Evolutionary conservation across 441 rosid genomes (phyloP), one percentile per base, ranked within the genome.

Genomic region (Pelargonium myrrhifolium): DNA sequence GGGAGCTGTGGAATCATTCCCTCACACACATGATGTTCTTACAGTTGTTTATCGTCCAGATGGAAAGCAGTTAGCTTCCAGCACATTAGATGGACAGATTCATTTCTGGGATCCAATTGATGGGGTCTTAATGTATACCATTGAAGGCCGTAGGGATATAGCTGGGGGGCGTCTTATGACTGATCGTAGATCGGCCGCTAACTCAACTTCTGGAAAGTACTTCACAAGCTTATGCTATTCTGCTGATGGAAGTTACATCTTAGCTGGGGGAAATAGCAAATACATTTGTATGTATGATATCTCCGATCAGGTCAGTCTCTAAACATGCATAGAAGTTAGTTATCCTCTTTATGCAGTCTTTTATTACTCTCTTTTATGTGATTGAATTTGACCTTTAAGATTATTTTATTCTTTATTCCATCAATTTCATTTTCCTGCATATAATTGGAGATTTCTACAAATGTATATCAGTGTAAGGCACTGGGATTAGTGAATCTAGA

Each of bases 221-320:
- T 94, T 94, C 73, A 88, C 96, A 49, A 87, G 92, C 43, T 80
- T 92, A 74, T 92, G 94, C 78, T 94, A 86, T 83, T 86, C 94
- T 58, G 99, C 98, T 74, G 98, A 94, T 77, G 99, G 98, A 73
- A 88, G 92, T 80, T 89, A 87, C 75, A 83, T 94, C 68, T 78
- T 92, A 79, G 99, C 97, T 24, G 99, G 94, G 37, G 98, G 99
- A 74, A 88, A 78, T 72, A 94, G 98, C 83, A 94, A 95, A 87
- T 94, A 80, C 78, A 89, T 94, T 47, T 94, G 99, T 78, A 88
- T 94, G 91, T 94, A 94, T 76, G 99, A 89, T 77, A 86, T 94
- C 70, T 79, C 92, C 17, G 99, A 94, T 80, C 99, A 92, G 97
- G 99, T 94, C 61, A 67, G 87, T 76, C 70, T 71, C 18, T 39